phyloP scores from a whole-genome alignment of 116 monocot species.

The Cymodocea nodosa region DNA sequence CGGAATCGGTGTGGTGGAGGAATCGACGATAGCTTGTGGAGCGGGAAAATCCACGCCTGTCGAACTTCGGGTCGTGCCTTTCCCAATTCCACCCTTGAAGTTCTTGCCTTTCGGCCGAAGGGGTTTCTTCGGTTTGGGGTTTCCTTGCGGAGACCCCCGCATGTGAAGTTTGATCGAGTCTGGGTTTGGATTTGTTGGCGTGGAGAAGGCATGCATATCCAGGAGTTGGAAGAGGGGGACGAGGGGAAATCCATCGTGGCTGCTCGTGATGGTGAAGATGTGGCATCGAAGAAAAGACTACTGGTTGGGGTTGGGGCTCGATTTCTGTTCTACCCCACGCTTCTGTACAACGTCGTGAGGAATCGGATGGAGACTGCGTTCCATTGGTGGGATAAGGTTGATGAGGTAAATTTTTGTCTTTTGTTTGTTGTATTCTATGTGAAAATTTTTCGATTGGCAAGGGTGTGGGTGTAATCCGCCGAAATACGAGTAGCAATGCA shows the following conservation, averaged over 20 bases:
- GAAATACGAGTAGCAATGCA: too few species aligned
- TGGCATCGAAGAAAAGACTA: constrained; percentile 38
- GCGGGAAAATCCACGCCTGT: too few species aligned
- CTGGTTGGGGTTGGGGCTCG: constrained; percentile 76
- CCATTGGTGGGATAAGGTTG: constrained; percentile 86
- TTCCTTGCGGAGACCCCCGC: too few species aligned
- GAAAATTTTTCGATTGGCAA: not conserved
- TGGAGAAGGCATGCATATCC: constrained; percentile 36
- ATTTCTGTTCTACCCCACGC: constrained; percentile 83
- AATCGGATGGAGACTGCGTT: constrained; percentile 64
- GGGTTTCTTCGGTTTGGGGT: too few species aligned
- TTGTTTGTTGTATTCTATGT: not conserved
- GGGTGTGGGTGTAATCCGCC: too few species aligned
- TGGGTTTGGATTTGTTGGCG: not conserved
- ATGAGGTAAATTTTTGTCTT: constrained; percentile 38
- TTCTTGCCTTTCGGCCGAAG: too few species aligned
- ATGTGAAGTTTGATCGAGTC: not conserved
- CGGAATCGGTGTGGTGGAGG: too few species aligned
- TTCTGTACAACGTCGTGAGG: constrained; percentile 67
- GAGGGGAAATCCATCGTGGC: not conserved
- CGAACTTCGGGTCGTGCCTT: too few species aligned
- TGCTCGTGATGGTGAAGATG: not conserved
- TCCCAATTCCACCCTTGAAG: too few species aligned
- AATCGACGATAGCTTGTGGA: too few species aligned
- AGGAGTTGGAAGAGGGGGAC: constrained; percentile 46